Evolutionary conservation across 495 filamentous ascomycete genomes (phyloP), one percentile per base, ranked within the genome.

Genomic region (Neurospora sp.): DNA sequence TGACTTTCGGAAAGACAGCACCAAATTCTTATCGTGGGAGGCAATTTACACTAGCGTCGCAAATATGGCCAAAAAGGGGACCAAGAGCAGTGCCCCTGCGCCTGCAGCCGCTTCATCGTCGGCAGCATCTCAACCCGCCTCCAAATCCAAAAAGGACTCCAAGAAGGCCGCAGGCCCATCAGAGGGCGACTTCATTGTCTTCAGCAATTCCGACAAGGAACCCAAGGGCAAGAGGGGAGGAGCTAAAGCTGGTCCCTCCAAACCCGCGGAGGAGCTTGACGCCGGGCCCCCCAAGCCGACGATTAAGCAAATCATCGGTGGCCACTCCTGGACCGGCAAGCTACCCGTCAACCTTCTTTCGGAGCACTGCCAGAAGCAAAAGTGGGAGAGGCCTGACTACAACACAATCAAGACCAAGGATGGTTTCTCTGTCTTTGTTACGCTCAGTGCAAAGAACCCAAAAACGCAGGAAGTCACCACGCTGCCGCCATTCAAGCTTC

Each of bases 271-370:
- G 82, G 84, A 79, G 31, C 74, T 78, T 39, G 77, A 75, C 62
- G 71, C 74, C 4, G 83, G 82, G 0, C 89, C 89, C 28, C 94
- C 94, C 74, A 92, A 91, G 76, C 92, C 93, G 43, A 90, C 92
- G 39, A 90, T 93, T 71, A 92, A 94, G 82, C 90, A 93, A 75
- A 83, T 99, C 72, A 97, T 99, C 81, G 96, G 93, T 70, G 96
- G 96, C 70, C 89, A 93, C 76, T 97, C 94, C 79, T 99, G 96
- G 96, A 99, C 96, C 0, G 96, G 96, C 42, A 99, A 99, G 80
- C 83, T 99, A 43, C 96, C 96, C 4, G 92, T 97, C 71, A 96
- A 94, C 79, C 86, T 99, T 79, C 89, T 99, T 72, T 91, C 92
- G 21, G 96, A 99, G 86, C 93, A 97, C 84, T 96, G 93, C 78